These are phyloP conservation scores for Cetradonia linearis DNA, from an alignment of 495 filamentous ascomycete species.

Conservation along the genomic window DNA sequence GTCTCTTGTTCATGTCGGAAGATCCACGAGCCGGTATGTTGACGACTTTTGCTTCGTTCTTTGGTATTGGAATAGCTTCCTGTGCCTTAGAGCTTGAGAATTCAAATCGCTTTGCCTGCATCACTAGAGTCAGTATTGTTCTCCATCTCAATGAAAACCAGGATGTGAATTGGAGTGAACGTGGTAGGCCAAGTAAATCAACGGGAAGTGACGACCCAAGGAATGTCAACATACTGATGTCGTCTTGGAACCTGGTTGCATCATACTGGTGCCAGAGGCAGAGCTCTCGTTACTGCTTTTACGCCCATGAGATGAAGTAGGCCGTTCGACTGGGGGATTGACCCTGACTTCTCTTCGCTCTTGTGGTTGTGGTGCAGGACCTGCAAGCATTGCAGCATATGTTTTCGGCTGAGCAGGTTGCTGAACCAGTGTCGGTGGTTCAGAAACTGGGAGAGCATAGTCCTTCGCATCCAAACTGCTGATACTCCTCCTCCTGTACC, in stretches of 20 bases:
- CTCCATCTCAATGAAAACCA: conserved; percentile 16
- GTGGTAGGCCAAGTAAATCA: conserved; percentile 6
- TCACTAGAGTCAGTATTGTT: conserved; percentile 21
- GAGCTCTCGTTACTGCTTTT: conserved; percentile 49
- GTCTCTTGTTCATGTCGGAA: conserved; percentile 63
- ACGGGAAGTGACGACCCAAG: not conserved
- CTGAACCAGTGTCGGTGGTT: conserved; percentile 16
- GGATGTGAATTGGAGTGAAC: conserved; percentile 21
- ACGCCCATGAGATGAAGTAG: conserved; percentile 47
- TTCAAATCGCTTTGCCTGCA: conserved; percentile 24
- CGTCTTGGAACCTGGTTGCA: conserved; percentile 33
- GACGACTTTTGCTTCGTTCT: conserved; percentile 48
- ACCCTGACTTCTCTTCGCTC: conserved; percentile 19
- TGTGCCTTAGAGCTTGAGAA: conserved; percentile 16
- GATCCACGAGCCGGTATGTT: conserved; percentile 58
- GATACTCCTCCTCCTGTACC: conserved; percentile 74
- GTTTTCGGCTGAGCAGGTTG: conserved; percentile 21
- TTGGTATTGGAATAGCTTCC: conserved; percentile 26
- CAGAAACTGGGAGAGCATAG: conserved; percentile 30
- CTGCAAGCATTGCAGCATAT: conserved; percentile 24
- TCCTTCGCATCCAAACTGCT: conserved; percentile 63
- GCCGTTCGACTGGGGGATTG: conserved; percentile 27
- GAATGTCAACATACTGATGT: conserved; percentile 46
- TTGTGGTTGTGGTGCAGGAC: conserved; percentile 19
- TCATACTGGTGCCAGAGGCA: conserved; percentile 33